These are phyloP conservation scores for Pyrenula massariospora DNA, from an alignment of 495 filamentous ascomycete species.

Conservation along the genomic window DNA sequence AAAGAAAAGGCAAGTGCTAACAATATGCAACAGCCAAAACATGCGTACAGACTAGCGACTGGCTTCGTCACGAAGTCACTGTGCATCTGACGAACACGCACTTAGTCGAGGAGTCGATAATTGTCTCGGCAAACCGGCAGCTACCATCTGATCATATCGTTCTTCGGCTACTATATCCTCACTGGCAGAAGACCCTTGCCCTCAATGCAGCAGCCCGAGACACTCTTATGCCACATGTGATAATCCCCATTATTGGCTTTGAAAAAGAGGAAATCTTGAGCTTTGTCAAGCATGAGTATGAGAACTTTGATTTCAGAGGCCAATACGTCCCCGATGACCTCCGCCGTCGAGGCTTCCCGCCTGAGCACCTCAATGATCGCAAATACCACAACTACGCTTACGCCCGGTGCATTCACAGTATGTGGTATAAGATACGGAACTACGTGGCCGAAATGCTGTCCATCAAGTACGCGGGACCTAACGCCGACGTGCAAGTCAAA, in stretches of 20 bases:
- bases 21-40: constrained; percentile 23
- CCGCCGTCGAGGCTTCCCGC: constrained; percentile 25
- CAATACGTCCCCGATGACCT: constrained; percentile 36
- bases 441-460: constrained; percentile 23
- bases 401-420: constrained; percentile 25
- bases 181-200: constrained; percentile 37
- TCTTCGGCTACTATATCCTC: constrained; percentile 26
- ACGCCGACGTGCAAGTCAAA: constrained; percentile 7
- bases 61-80: constrained; percentile 32
- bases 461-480: constrained; percentile 8
- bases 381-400: constrained; percentile 36
- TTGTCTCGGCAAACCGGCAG: constrained; percentile 28
- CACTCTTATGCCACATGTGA: constrained; percentile 28
- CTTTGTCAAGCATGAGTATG: constrained; percentile 21
- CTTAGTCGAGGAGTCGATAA: constrained; percentile 32
- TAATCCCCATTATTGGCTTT: constrained; percentile 25
- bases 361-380: constrained; percentile 6
- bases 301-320: constrained; percentile 25
- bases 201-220: constrained; percentile 35
- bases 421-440: constrained; percentile 24
- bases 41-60: constrained; percentile 34
- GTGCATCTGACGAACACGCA: constrained; percentile 34
- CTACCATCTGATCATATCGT: constrained; percentile 26
- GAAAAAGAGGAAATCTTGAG: constrained; percentile 11
- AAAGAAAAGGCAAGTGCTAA: too few relatives aligned